Evolutionary conservation across 768 basidiomycete species (phyloP).

Genomic region (Tricholoma saponaceum): DNA sequence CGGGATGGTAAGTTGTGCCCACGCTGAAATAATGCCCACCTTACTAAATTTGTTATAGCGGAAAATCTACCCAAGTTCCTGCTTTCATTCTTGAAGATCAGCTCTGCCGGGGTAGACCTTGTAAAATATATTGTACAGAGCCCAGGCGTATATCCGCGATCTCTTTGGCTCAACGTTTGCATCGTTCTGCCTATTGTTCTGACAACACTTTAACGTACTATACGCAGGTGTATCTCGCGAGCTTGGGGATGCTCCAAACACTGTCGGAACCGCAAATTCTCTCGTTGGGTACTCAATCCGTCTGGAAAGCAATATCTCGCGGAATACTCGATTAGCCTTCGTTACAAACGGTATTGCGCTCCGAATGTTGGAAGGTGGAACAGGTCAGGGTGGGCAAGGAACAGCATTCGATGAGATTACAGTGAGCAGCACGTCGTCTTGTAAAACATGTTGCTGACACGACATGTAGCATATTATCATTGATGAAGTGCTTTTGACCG

Average conservation of each 20-base stretch:
- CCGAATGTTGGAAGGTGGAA: slow-evolving; percentile 91
- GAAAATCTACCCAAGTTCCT: slow-evolving; percentile 96
- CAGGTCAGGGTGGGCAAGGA: slow-evolving; percentile 63
- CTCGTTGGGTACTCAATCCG: slow-evolving; percentile 94
- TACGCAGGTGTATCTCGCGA: slow-evolving; percentile 73
- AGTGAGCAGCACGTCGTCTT: slow-evolving; percentile 37
- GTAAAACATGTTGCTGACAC: slow-evolving; percentile 1
- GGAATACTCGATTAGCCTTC: slow-evolving; percentile 75
- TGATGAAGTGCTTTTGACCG: slow-evolving; percentile 63
- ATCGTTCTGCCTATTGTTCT: neutral
- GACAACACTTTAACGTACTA: slow-evolving; percentile 1
- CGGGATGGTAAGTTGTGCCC: slow-evolving; percentile 30
- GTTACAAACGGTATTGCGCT: slow-evolving; percentile 95
- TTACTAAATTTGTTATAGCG: slow-evolving; percentile 42
- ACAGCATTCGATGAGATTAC: slow-evolving; percentile 92
- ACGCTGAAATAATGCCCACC: neutral
- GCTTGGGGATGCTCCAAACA: slow-evolving; percentile 78
- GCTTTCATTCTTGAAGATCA: slow-evolving; percentile 91
- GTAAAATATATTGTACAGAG: slow-evolving; percentile 94
- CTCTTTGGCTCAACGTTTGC: slow-evolving; percentile 80
- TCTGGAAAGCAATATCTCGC: slow-evolving; percentile 80
- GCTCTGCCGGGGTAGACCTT: slow-evolving; percentile 71
- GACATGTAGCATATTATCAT: slow-evolving; percentile 82
- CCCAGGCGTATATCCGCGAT: slow-evolving; percentile 95
- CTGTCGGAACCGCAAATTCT: slow-evolving; percentile 72